These are phyloP conservation scores for Gossypium davidsonii DNA, from an alignment of 441 rosid species.

Conservation along the genomic window DNA sequence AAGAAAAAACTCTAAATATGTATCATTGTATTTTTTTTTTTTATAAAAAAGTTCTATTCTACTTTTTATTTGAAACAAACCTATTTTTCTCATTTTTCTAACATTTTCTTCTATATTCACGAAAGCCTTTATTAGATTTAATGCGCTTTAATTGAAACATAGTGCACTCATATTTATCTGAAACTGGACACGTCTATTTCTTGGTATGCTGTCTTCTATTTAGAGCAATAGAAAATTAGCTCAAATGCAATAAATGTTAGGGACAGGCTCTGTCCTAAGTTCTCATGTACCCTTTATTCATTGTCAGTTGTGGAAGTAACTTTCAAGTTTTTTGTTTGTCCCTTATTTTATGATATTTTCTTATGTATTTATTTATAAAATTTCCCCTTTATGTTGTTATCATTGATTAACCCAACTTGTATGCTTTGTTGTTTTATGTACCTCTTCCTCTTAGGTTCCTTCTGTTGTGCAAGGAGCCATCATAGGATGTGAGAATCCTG, in stretches of 20 bases:
- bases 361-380: neutral
- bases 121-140: neutral
- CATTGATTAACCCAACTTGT: slow-evolving; percentile 7
- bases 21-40: too few relatives aligned
- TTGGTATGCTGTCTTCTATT: neutral
- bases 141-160: neutral
- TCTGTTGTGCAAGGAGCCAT: slow-evolving; percentile 26
- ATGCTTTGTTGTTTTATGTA: slow-evolving; percentile 20
- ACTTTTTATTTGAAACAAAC: neutral
- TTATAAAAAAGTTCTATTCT: neutral
- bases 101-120: neutral
- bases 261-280: neutral
- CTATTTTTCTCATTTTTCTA: neutral
- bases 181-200: neutral
- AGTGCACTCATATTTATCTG: neutral
- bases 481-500: slow-evolving; percentile 20
- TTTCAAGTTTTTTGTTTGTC: neutral
- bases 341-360: neutral
- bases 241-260: neutral
- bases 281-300: neutral
- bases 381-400: neutral
- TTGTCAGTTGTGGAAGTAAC: neutral
- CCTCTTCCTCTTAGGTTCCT: slow-evolving; percentile 26
- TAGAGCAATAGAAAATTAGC: neutral
- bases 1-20: too few relatives aligned